Conservation (phyloP, 208 protist genomes). For the Angomonas deanei region DNA sequence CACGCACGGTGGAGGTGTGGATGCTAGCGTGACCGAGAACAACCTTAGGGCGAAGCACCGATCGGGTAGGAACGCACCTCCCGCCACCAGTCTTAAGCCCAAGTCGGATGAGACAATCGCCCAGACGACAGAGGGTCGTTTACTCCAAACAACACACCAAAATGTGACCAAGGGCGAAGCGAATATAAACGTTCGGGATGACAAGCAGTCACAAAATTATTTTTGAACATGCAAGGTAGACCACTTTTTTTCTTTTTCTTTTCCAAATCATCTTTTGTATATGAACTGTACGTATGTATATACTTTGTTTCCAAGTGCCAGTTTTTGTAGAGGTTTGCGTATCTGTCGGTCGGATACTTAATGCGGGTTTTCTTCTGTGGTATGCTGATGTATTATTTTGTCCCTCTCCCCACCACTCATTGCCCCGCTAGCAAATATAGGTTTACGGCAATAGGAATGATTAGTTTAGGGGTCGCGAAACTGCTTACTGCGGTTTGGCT, state of each 20-base stretch:
- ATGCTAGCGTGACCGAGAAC: conserved; percentile 29
- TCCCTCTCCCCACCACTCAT: not conserved
- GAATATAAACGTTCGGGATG: conserved; percentile 56
- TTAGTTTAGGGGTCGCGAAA: not conserved
- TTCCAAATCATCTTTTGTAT: too few species aligned
- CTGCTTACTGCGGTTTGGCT: not conserved
- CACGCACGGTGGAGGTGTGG: conserved; percentile 75
- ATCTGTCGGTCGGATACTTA: too few species aligned
- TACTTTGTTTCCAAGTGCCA: too few species aligned
- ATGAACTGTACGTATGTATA: conserved; percentile 2
- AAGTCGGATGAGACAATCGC: conserved; percentile 39
- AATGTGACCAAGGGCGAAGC: conserved; percentile 38
- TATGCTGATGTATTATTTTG: conserved; percentile 3
- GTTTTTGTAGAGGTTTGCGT: too few species aligned
- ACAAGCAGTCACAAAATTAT: conserved; percentile 28
- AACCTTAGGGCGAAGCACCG: conserved; percentile 35
- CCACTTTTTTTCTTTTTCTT: not conserved
- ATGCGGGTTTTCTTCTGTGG: not conserved
- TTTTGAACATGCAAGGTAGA: too few species aligned
- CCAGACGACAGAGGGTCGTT: conserved; percentile 57
- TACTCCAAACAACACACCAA: conserved; percentile 46
- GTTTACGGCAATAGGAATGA: too few species aligned
- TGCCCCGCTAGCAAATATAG: too few species aligned
- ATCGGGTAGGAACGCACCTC: conserved; percentile 35
- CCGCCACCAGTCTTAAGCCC: conserved; percentile 40